These are phyloP conservation scores for Xylaria cubensis DNA, from an alignment of 495 filamentous ascomycete genomes.

Conservation along the genomic window DNA sequence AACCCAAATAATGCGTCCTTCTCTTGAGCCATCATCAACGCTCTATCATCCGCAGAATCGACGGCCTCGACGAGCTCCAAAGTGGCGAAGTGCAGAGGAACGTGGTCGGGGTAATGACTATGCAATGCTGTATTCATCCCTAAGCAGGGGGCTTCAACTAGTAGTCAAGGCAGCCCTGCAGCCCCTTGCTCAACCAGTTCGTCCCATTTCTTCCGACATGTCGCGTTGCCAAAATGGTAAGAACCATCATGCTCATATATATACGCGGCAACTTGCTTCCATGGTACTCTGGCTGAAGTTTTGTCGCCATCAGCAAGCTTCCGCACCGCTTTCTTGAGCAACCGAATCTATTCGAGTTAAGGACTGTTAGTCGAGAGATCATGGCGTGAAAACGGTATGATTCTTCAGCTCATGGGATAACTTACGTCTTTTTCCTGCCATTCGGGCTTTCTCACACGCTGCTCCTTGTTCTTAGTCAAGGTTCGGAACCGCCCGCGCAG, in stretches of 20 bases:
- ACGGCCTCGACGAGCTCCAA: too few relatives aligned
- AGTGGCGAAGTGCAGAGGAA: too few relatives aligned
- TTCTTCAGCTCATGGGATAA: constrained; percentile 26
- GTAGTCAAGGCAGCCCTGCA: constrained; percentile 21
- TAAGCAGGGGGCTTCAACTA: not conserved
- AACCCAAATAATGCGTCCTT: too few relatives aligned
- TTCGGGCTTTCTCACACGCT: constrained; percentile 77
- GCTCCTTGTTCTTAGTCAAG: constrained; percentile 76
- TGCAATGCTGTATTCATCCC: too few relatives aligned
- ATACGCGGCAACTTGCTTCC: constrained; percentile 81
- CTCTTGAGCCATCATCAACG: too few relatives aligned
- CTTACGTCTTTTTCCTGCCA: constrained; percentile 82
- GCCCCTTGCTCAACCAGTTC: constrained; percentile 45
- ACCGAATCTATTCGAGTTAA: constrained; percentile 46
- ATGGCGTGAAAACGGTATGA: not conserved
- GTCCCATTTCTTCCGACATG: constrained; percentile 86
- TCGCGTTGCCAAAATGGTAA: constrained; percentile 85
- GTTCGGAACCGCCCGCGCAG: constrained; percentile 80
- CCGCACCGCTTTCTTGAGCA: constrained; percentile 57
- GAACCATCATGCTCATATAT: constrained; percentile 74
- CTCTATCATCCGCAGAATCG: too few relatives aligned
- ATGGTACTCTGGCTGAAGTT: constrained; percentile 65
- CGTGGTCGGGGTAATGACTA: too few relatives aligned
- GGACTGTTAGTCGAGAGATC: not conserved
- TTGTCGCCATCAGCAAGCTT: constrained; percentile 40